Evolutionary conservation across 768 basidiomycete species (phyloP).

Genomic region (Lyophyllum semitale): DNA sequence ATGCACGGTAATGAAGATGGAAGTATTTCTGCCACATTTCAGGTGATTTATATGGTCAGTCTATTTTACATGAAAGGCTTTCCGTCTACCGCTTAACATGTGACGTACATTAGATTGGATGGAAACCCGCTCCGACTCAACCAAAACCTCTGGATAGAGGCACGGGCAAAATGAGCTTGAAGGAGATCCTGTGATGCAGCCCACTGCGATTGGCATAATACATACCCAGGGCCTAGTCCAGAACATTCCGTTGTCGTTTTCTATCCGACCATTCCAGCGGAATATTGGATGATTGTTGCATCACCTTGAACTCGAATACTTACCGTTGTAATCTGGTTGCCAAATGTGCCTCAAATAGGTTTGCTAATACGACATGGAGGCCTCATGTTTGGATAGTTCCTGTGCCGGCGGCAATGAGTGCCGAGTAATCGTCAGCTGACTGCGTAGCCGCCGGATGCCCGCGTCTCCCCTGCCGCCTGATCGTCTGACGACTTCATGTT

Average conservation of each 20-base stretch:
- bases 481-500: background rate
- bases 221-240: background rate
- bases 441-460: constrained; percentile 10
- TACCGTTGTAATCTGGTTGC: background rate
- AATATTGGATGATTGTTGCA: constrained; percentile 1
- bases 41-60: constrained; percentile 89
- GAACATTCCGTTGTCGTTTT: background rate
- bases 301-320: background rate
- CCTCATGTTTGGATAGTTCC: background rate
- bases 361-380: background rate
- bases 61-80: background rate
- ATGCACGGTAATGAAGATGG: constrained; percentile 86
- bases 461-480: background rate
- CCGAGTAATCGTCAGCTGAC: constrained; percentile 3
- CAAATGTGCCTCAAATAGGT: background rate
- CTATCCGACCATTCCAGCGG: background rate
- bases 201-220: background rate
- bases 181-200: constrained; percentile 36
- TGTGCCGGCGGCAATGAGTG: constrained; percentile 8
- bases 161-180: constrained; percentile 44
- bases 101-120: constrained; percentile 38
- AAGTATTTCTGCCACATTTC: constrained; percentile 90
- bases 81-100: background rate
- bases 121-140: constrained; percentile 46
- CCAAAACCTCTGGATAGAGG: constrained; percentile 47